A percentile compares a stretch with the other conserved stretches of the same genome.
These are phyloP conservation scores for Proliferodiscus dingleyae DNA, from an alignment of 2,329 filamentous ascomycete genomes.

Conservation along the genomic window DNA sequence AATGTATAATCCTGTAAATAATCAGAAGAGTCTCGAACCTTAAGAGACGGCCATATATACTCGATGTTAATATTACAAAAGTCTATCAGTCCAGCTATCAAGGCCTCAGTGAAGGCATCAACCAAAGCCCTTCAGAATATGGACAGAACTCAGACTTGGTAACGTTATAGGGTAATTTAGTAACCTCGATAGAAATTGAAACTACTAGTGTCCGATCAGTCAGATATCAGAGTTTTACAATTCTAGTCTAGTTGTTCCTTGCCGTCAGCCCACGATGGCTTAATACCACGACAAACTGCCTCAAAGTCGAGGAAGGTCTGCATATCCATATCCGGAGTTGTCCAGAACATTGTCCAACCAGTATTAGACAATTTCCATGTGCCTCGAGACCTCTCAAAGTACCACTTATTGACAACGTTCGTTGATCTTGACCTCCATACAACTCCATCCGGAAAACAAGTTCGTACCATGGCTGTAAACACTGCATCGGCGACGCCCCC, in stretches of 20 bases:
- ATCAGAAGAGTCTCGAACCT: too few relatives aligned
- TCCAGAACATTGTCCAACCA: constrained; percentile 99
- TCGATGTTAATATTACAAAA: too few relatives aligned
- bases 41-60: too few relatives aligned
- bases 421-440: constrained; percentile 59
- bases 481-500: constrained; percentile 93
- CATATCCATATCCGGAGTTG: constrained; percentile 59
- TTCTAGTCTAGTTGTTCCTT: constrained; percentile 53
- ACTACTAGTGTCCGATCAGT: too few relatives aligned
- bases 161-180: too few relatives aligned
- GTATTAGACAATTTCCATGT: constrained; percentile 76
- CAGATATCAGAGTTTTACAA: background rate
- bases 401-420: constrained; percentile 97
- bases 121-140: too few relatives aligned
- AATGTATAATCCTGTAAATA: too few relatives aligned
- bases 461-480: constrained; percentile 90
- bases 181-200: too few relatives aligned
- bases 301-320: constrained; percentile 64
- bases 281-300: constrained; percentile 62
- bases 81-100: too few relatives aligned
- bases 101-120: too few relatives aligned
- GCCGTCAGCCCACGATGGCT: constrained; percentile 59
- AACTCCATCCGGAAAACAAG: constrained; percentile 82
- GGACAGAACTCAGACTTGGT: background rate
- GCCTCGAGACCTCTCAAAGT: constrained; percentile 85